Evolutionary conservation across 2,329 filamentous ascomycete species (phyloP).

Genomic region (Leptographium wingfieldii): DNA sequence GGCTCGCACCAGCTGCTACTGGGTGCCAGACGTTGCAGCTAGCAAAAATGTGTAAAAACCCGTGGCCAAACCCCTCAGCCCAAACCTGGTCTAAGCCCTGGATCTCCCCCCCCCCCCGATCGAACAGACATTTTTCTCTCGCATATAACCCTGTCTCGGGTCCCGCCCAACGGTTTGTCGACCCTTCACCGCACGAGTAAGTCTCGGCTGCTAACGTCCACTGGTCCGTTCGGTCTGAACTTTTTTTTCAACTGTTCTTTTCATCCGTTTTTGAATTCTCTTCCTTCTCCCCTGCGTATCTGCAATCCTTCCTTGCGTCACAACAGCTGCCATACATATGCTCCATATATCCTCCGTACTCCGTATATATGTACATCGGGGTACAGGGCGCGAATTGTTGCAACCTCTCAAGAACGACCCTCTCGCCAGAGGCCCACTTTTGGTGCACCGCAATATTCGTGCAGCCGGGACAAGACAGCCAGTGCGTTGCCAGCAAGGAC

Average conservation of each 20-base stretch:
- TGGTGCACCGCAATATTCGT: background rate
- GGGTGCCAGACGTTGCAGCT: background rate
- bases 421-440: background rate
- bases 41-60: background rate
- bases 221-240: background rate
- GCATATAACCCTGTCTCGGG: background rate
- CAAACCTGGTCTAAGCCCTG: conserved; percentile 1
- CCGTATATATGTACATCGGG: background rate
- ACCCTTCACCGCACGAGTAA: background rate
- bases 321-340: background rate
- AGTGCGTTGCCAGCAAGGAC: background rate
- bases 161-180: background rate
- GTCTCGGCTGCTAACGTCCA: background rate
- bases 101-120: background rate
- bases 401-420: background rate
- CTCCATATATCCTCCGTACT: too few relatives aligned
- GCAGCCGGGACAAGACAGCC: background rate
- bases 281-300: background rate
- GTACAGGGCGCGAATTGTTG: background rate
- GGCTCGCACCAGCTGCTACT: background rate
- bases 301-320: background rate
- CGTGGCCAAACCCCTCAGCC: background rate
- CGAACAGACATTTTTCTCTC: background rate
- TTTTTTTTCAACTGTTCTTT: background rate
- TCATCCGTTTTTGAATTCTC: background rate